phyloP scores from a whole-genome alignment of 768 basidiomycete species.

The Leccinellum luteum region DNA sequence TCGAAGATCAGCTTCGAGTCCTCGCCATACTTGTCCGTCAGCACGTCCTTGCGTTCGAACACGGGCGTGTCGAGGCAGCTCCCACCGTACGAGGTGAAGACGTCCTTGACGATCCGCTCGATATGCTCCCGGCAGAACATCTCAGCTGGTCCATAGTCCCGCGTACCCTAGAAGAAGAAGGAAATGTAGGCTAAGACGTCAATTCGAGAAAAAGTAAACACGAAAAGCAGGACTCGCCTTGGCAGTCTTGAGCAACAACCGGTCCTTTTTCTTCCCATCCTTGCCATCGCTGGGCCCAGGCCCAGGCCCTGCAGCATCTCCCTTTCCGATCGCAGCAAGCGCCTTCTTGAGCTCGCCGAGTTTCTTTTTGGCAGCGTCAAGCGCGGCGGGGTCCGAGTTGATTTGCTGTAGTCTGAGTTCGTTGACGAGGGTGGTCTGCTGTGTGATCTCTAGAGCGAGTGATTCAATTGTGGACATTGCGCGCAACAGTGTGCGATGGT shows the following conservation, averaged over 20 bases:
- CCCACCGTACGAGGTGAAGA: conserved; percentile 87
- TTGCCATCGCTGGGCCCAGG: conserved; percentile 37
- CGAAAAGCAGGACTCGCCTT: conserved; percentile 55
- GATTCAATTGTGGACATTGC: conserved; percentile 42
- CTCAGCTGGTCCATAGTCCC: conserved; percentile 90
- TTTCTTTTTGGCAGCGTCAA: conserved; percentile 67
- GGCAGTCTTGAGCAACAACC: conserved; percentile 85
- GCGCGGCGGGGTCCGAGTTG: conserved; percentile 39
- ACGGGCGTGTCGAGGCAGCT: conserved; percentile 96
- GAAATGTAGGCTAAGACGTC: neutral
- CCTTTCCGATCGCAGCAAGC: conserved; percentile 41
- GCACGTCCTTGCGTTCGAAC: conserved; percentile 94
- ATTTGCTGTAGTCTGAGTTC: conserved; percentile 53
- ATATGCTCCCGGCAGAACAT: conserved; percentile 91
- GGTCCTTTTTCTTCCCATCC: conserved; percentile 61
- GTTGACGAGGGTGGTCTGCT: conserved; percentile 57
- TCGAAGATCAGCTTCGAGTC: conserved; percentile 98
- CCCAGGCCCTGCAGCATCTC: conserved; percentile 21
- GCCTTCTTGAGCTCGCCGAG: conserved; percentile 67
- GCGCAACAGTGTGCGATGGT: conserved; percentile 11
- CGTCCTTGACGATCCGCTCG: conserved; percentile 82
- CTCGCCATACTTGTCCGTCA: conserved; percentile 97
- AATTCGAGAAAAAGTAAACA: conserved; percentile 13
- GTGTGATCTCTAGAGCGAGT: conserved; percentile 53
- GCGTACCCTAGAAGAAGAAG: conserved; percentile 69